phyloP scores from a whole-genome alignment of 495 filamentous ascomycete species.

The Evernia prunastri region DNA sequence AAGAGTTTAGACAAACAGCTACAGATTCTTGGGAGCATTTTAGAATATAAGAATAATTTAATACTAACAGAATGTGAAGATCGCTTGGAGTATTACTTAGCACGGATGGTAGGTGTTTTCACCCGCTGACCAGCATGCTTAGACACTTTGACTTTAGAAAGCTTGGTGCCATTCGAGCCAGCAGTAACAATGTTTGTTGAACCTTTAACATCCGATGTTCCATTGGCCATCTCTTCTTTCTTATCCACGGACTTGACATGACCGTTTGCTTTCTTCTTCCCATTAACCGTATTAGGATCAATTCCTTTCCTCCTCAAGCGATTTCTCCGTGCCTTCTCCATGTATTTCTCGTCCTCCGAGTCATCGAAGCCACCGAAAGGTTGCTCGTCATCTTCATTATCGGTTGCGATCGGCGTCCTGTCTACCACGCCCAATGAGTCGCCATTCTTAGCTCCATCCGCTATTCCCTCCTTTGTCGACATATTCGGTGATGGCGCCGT shows the following conservation, averaged over 20 bases:
- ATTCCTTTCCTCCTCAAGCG: conserved; percentile 58
- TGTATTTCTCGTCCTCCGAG: conserved; percentile 52
- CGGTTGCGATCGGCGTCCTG: conserved; percentile 44
- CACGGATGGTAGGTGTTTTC: not conserved
- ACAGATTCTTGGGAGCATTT: not conserved
- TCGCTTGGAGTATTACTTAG: not conserved
- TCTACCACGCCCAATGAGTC: conserved; percentile 36
- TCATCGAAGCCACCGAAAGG: conserved; percentile 61
- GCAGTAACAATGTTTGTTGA: not conserved
- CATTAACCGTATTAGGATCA: conserved; percentile 48
- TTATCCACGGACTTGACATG: not conserved
- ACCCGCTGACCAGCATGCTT: not conserved
- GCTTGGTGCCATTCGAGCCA: conserved; percentile 3
- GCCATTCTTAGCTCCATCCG: conserved; percentile 25
- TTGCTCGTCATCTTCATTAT: conserved; percentile 38
- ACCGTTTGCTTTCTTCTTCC: conserved; percentile 10
- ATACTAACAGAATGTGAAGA: not conserved
- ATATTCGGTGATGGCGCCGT: conserved; percentile 62
- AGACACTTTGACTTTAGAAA: not conserved
- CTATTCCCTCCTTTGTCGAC: conserved; percentile 29
- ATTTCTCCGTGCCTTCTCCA: conserved; percentile 53
- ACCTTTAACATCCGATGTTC: not conserved
- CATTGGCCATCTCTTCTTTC: not conserved
- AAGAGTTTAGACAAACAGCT: not conserved
- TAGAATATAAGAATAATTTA: not conserved